A percentile compares a stretch with the other conserved stretches of the same genome.
phyloP scores from a whole-genome alignment of 2,329 filamentous ascomycete genomes.

The Diplodia seriata region DNA sequence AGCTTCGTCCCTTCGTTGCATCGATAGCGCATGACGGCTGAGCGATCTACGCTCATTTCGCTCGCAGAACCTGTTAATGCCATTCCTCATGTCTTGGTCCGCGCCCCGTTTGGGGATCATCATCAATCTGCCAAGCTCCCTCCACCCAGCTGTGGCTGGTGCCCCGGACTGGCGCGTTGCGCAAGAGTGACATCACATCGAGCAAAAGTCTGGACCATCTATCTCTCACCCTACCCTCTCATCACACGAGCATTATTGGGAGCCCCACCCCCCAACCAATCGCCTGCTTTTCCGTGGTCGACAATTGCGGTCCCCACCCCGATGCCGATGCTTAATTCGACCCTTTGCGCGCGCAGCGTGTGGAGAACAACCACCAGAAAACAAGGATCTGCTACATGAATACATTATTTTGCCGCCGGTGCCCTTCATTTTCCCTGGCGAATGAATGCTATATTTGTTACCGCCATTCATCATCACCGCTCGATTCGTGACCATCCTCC shows the following conservation, averaged over 20 bases:
- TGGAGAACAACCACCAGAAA: background rate
- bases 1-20: background rate
- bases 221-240: constrained; percentile 7
- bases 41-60: background rate
- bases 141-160: background rate
- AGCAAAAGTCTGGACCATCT: background rate
- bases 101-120: background rate
- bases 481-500: background rate
- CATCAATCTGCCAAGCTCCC: background rate
- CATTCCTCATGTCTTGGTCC: background rate
- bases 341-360: background rate
- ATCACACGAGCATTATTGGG: background rate
- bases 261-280: constrained; percentile 2
- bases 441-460: background rate
- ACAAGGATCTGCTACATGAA: too few species aligned
- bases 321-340: constrained; percentile 15
- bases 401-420: too few species aligned
- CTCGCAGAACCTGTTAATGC: background rate
- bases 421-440: background rate
- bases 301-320: background rate
- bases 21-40: background rate
- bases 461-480: background rate
- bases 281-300: background rate
- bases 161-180: background rate
- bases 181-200: constrained; percentile 10